Base-by-base conservation (phyloP, 2,329 filamentous ascomycete species). In the Fusarium sarcochroum region DNA sequence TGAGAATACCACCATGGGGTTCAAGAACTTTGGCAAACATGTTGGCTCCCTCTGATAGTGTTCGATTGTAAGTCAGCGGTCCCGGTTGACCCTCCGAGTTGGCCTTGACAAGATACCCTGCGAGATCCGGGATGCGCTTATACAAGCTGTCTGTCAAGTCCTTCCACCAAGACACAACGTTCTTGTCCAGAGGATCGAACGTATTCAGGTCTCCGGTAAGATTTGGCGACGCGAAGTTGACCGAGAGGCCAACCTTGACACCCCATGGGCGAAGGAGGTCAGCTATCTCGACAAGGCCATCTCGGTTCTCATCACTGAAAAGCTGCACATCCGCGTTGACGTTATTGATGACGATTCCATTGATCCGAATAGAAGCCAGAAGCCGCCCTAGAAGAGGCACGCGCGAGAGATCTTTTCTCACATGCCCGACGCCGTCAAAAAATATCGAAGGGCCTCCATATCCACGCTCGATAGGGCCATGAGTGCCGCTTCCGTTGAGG, bases 31-130 rank as follows among this genome's bases (percentile, higher is more conserved):
- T 80, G 3, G 90, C 90, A 68, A 93, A 92, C 57, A 93, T 3
- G 30, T 70, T 70, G 30, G 68, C 68, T 1, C 67, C 68, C 10
- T 70, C 67, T 2, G 90, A 84, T 1, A 93, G 82, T 0, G 90
- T 92, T 13, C 91, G 86, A 71, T 91, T 90, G 78, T 93, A 93
- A 0, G 87, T 90, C 23, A 90, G 70, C 0, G 90, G 90, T 0
- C 90, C 90, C 0, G 90, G 90, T 72, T 93, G 89, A 3, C 90
- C 90, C 77, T 93, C 91, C 0, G 89, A 91, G 74, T 90, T 90
- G 10, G 90, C 90, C 75, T 93, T 93, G 66, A 92, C 85, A 5
- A 92, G 82, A 69, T 90, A 92, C 0, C 91, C 90, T 3, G 86
- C 87, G 76, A 93, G 81, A 70, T 93, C 90, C 0, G 90, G 90